phyloP scores from a whole-genome alignment of 352 stramenopile genomes.

The Globisporangium splendens region DNA sequence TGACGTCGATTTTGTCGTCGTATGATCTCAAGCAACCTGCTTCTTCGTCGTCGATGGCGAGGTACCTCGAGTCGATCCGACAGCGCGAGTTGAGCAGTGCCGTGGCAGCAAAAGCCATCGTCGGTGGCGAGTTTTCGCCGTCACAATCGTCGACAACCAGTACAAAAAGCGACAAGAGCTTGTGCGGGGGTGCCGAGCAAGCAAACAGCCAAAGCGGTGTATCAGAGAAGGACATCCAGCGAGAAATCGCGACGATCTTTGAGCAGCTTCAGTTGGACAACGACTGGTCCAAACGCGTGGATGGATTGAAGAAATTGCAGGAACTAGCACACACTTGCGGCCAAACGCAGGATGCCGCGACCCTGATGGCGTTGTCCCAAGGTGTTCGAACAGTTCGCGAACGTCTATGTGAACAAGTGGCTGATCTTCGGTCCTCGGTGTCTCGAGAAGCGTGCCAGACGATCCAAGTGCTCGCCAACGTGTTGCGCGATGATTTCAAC shows the following conservation, averaged over 20 bases:
- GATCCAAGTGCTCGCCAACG: slow-evolving; percentile 57
- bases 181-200: slow-evolving; percentile 3
- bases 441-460: slow-evolving; percentile 70
- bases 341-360: slow-evolving; percentile 22
- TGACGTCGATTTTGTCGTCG: slow-evolving; percentile 46
- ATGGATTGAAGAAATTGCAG: slow-evolving; percentile 60
- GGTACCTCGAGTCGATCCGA: slow-evolving; percentile 48
- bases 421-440: slow-evolving; percentile 75
- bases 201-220: slow-evolving; percentile 17
- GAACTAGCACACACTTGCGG: slow-evolving; percentile 46
- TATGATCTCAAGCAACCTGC: slow-evolving; percentile 32
- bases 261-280: slow-evolving; percentile 64
- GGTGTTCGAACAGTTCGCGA: slow-evolving; percentile 58
- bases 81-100: slow-evolving; percentile 28
- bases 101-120: slow-evolving; percentile 22
- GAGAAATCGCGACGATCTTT: slow-evolving; percentile 44
- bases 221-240: slow-evolving; percentile 59
- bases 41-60: slow-evolving; percentile 51
- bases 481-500: slow-evolving; percentile 73
- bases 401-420: slow-evolving; percentile 64
- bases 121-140: slow-evolving; percentile 27
- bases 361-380: slow-evolving; percentile 27
- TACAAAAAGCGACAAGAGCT: slow-evolving; percentile 18
- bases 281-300: slow-evolving; percentile 77
- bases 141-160: slow-evolving; percentile 41